phyloP scores from a whole-genome alignment of 768 basidiomycete genomes.

The Harrya chromipes region DNA sequence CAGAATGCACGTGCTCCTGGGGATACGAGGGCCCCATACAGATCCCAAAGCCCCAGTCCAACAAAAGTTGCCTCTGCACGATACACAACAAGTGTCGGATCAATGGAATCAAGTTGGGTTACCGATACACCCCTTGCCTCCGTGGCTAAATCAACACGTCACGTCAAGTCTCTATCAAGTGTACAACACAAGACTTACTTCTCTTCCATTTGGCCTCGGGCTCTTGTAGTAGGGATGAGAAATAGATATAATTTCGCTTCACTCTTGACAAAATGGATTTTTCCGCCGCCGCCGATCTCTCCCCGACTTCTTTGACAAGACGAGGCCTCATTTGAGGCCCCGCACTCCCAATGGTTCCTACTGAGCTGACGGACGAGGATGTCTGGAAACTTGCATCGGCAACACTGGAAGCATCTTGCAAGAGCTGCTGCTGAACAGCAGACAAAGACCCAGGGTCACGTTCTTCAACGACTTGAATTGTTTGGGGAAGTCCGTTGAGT shows the following conservation, averaged over 20 bases:
- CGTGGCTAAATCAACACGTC: slow-evolving; percentile 47
- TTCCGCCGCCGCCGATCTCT: slow-evolving; percentile 57
- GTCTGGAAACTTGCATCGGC: slow-evolving; percentile 66
- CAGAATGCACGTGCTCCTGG: slow-evolving; percentile 80
- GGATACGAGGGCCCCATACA: slow-evolving; percentile 83
- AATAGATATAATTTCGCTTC: slow-evolving; percentile 94
- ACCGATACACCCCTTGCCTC: slow-evolving; percentile 90
- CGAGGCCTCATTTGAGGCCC: slow-evolving; percentile 25
- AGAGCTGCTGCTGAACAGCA: slow-evolving; percentile 40
- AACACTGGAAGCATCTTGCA: slow-evolving; percentile 72
- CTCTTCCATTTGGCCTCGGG: slow-evolving; percentile 97
- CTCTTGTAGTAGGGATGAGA: slow-evolving; percentile 93
- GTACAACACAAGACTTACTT: slow-evolving; percentile 48
- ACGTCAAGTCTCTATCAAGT: not conserved
- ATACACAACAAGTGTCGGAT: slow-evolving; percentile 94
- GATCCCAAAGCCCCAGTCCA: slow-evolving; percentile 92
- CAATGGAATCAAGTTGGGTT: slow-evolving; percentile 94
- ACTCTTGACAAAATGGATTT: slow-evolving; percentile 86
- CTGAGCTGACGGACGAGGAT: slow-evolving; percentile 55
- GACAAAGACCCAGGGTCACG: slow-evolving; percentile 58
- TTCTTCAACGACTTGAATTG: slow-evolving; percentile 61
- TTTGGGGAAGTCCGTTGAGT: slow-evolving; percentile 80
- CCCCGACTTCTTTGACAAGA: slow-evolving; percentile 41
- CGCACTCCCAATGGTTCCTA: slow-evolving; percentile 43
- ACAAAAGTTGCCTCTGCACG: slow-evolving; percentile 97